Percentiles rank a stretch among this genome's conserved stretches.
Evolutionary conservation across 768 basidiomycete species (phyloP).

Genomic region (Imleria badia): DNA sequence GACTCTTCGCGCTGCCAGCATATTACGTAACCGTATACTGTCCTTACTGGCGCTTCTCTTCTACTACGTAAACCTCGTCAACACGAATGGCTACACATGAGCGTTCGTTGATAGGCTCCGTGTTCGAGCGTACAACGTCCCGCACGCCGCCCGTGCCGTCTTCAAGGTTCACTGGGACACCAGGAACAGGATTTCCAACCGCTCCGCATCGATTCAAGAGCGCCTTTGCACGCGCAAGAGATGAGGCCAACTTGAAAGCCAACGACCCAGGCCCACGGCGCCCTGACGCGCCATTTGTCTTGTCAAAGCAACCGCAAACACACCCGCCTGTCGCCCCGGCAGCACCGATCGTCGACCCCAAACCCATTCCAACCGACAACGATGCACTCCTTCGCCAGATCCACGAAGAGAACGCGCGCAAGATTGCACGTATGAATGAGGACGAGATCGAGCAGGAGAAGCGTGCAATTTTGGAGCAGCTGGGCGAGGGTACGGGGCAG

Average conservation of each 20-base stretch:
- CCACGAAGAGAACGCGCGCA: conserved; percentile 62
- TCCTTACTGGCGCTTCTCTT: no score
- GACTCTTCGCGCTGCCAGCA: no score
- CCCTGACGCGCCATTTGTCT: conserved; percentile 22
- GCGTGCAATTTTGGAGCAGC: conserved; percentile 63
- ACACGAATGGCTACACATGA: conserved; percentile 27
- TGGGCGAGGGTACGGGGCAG: conserved; percentile 66
- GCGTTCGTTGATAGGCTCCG: conserved; percentile 41
- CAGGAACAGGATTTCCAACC: conserved; percentile 55
- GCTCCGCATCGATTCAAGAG: conserved; percentile 66
- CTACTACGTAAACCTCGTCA: no score
- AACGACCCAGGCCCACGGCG: conserved; percentile 21
- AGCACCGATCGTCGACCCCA: conserved; percentile 3
- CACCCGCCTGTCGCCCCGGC: neutral
- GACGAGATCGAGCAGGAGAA: conserved; percentile 68
- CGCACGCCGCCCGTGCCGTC: conserved; percentile 25
- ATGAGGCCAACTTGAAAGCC: conserved; percentile 25
- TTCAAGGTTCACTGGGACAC: conserved; percentile 17
- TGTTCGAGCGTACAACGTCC: conserved; percentile 42
- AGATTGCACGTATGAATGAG: conserved; percentile 66
- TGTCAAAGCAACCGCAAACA: conserved; percentile 20
- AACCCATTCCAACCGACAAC: conserved; percentile 24
- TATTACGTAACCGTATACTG: no score
- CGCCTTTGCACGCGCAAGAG: conserved; percentile 53
- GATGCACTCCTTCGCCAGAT: conserved; percentile 55